phyloP scores from a whole-genome alignment of 148 eudicot genomes.

The Silene latifolia region DNA sequence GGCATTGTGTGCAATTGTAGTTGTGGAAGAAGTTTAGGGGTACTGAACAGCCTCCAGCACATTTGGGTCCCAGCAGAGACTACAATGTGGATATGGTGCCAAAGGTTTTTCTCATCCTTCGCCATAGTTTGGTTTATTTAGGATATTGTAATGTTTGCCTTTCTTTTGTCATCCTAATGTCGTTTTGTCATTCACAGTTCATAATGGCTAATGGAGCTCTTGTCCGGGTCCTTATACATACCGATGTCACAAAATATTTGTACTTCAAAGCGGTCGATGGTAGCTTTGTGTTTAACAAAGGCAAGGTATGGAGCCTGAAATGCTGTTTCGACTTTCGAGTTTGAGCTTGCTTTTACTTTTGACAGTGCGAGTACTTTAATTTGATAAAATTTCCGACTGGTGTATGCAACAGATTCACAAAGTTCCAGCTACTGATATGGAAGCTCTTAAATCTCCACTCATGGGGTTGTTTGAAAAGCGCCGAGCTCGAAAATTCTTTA shows the following conservation, averaged over 20 bases:
- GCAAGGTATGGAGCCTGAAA: constrained; percentile 51
- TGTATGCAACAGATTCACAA: constrained; percentile 62
- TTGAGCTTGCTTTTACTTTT: constrained; percentile 7
- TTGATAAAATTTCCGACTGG: background rate
- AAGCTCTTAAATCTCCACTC: constrained; percentile 89
- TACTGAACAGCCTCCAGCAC: constrained; percentile 75
- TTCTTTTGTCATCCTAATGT: constrained; percentile 11
- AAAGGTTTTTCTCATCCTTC: constrained; percentile 44
- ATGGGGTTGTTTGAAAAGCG: constrained; percentile 98
- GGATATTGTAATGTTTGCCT: background rate
- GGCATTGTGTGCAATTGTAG: constrained; percentile 34
- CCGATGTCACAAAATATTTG: constrained; percentile 88
- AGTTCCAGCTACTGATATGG: constrained; percentile 99
- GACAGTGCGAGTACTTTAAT: background rate
- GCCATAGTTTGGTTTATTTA: background rate
- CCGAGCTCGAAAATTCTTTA: constrained; percentile 86
- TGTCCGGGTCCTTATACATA: constrained; percentile 90
- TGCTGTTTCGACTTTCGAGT: background rate
- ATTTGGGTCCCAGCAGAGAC: constrained; percentile 81
- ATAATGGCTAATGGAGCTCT: constrained; percentile 97
- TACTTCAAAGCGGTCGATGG: constrained; percentile 96
- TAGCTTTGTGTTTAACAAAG: constrained; percentile 86
- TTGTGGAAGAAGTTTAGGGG: constrained; percentile 91
- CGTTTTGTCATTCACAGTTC: constrained; percentile 38
- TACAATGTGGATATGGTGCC: constrained; percentile 97